Percentiles rank a stretch among this genome's conserved stretches.
Conservation (phyloP, 306 rosid genomes). For the Quercus agrifolia region DNA sequence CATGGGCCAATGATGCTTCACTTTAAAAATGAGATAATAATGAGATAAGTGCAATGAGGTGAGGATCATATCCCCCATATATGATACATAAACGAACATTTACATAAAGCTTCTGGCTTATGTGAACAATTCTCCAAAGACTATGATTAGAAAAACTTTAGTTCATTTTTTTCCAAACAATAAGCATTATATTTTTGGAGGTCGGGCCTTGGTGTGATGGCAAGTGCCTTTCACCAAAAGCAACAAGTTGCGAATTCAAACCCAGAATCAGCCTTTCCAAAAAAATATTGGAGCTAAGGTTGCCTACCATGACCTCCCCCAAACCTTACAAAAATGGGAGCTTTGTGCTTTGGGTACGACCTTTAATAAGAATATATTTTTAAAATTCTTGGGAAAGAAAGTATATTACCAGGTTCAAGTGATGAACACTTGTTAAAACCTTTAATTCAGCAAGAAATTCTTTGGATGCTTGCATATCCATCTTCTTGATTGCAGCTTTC, state of each 20-base stretch:
- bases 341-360: too few species aligned
- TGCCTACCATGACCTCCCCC: too few species aligned
- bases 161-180: neutral
- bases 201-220: too few species aligned
- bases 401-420: slow-evolving; percentile 76
- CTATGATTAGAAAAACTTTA: neutral
- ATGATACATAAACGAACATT: neutral
- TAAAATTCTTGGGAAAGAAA: neutral
- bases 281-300: too few species aligned
- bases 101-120: neutral
- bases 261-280: too few species aligned
- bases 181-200: too few species aligned
- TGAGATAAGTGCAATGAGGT: neutral
- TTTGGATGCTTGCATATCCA: slow-evolving; percentile 81
- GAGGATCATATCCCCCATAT: neutral
- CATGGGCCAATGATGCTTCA: too few species aligned
- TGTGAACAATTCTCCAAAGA: neutral
- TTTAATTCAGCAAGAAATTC: slow-evolving; percentile 85
- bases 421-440: slow-evolving; percentile 89
- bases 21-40: too few species aligned
- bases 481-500: slow-evolving; percentile 92
- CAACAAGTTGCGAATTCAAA: too few species aligned
- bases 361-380: neutral
- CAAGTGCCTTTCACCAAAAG: too few species aligned
- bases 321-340: too few species aligned